Percentiles rank a stretch among this genome's conserved stretches.
Evolutionary conservation across 2,329 filamentous ascomycete species (phyloP).

Genomic region (Cordyceps tenuipes): DNA sequence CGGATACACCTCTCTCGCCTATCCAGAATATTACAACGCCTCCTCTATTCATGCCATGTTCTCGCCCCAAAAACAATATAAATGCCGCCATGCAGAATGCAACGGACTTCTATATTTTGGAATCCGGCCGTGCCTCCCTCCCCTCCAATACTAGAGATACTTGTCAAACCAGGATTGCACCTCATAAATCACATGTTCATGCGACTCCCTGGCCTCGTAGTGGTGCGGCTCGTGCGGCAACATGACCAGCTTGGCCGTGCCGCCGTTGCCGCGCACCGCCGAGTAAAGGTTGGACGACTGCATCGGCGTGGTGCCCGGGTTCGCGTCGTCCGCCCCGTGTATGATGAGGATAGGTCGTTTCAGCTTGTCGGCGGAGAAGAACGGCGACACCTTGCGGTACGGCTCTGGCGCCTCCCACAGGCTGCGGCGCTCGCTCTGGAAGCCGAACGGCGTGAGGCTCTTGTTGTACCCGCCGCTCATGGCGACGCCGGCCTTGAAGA

Average conservation of each 20-base stretch:
- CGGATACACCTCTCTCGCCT: neutral
- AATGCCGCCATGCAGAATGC: neutral
- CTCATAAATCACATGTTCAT: conserved; percentile 3
- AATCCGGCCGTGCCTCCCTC: neutral
- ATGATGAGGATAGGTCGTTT: conserved; percentile 1
- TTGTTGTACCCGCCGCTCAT: conserved; percentile 9
- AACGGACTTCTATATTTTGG: neutral
- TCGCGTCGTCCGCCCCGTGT: conserved; percentile 5
- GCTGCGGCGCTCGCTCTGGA: conserved; percentile 8
- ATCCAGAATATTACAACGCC: neutral
- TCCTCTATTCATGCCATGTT: neutral
- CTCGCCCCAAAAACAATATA: neutral
- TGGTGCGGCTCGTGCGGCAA: conserved; percentile 8
- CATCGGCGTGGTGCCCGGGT: conserved; percentile 6
- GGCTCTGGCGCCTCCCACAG: conserved; percentile 8
- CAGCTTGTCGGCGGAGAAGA: conserved; percentile 6
- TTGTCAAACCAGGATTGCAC: conserved; percentile 9
- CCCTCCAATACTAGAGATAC: neutral
- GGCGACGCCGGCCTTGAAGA: conserved; percentile 5
- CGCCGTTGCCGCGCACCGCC: conserved; percentile 6
- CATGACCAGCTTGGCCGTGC: conserved; percentile 5
- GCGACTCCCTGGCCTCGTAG: conserved; percentile 5
- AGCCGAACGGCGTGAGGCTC: conserved; percentile 8
- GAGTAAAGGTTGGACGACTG: conserved; percentile 5
- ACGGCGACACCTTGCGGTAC: conserved; percentile 3